Evolutionary conservation across 441 rosid species (phyloP).

Genomic region (Eutrema salsugineum): DNA sequence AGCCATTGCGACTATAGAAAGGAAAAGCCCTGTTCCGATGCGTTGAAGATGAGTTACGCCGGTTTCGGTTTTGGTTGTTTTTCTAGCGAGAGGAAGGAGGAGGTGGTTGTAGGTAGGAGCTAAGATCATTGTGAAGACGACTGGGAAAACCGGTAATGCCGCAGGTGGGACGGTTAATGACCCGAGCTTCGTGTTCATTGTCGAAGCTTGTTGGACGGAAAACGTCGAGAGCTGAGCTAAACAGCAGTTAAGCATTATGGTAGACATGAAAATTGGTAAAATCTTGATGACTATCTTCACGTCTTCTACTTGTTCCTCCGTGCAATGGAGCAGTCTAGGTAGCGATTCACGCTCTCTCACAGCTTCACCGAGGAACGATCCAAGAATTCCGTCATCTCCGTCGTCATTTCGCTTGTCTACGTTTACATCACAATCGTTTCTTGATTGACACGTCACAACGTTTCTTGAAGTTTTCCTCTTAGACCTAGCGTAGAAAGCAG

Average conservation of each 20-base stretch:
- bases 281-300: constrained; percentile 57
- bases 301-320: constrained; percentile 53
- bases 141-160: constrained; percentile 81
- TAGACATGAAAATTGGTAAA: constrained; percentile 74
- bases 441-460: constrained; percentile 33
- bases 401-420: constrained; percentile 1
- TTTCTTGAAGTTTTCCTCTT: constrained; percentile 37
- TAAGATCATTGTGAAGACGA: constrained; percentile 68
- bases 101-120: constrained; percentile 71
- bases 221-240: constrained; percentile 91
- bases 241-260: constrained; percentile 81
- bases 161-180: constrained; percentile 77
- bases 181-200: constrained; percentile 75
- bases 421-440: constrained; percentile 25
- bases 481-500: constrained; percentile 39
- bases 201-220: constrained; percentile 85
- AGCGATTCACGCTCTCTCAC: constrained; percentile 12
- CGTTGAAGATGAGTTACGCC: constrained; percentile 76
- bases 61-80: constrained; percentile 54
- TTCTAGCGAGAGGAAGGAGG: constrained; percentile 59
- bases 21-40: constrained; percentile 69
- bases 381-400: constrained; percentile 23
- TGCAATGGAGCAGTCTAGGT: constrained; percentile 43
- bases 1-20: constrained; percentile 69
- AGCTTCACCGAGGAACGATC: constrained; percentile 49